Evolutionary conservation across 2,329 filamentous ascomycete genomes (phyloP).

Genomic region (Talaromyces marneffei): DNA sequence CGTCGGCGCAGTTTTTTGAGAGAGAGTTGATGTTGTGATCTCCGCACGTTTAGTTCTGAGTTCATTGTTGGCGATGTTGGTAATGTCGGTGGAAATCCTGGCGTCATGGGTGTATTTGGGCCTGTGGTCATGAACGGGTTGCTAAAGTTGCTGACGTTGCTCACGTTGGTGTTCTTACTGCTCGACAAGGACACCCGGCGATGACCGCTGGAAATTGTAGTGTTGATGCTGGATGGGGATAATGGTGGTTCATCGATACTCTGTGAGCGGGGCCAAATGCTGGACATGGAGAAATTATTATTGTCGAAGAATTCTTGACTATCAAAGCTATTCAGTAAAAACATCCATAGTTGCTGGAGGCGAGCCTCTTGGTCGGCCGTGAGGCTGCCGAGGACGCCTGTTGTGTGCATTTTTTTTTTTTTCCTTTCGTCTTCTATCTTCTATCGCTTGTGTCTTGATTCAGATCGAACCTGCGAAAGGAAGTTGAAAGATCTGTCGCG

Average conservation of each 20-base stretch:
- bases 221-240: slow-evolving; percentile 13
- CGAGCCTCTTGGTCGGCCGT: slow-evolving; percentile 81
- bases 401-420: slow-evolving; percentile 10
- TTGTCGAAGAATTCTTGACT: slow-evolving; percentile 35
- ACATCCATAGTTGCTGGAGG: slow-evolving; percentile 76
- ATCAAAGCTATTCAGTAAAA: slow-evolving; percentile 58
- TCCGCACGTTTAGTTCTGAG: neutral
- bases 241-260: slow-evolving; percentile 10
- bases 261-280: slow-evolving; percentile 1
- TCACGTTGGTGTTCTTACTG: neutral
- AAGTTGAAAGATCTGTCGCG: neutral
- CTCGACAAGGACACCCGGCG: slow-evolving; percentile 7
- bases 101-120: neutral
- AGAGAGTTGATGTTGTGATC: slow-evolving; percentile 2
- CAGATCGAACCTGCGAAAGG: neutral
- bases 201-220: neutral
- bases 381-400: slow-evolving; percentile 74
- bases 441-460: neutral
- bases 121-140: neutral
- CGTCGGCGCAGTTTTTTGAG: slow-evolving; percentile 8
- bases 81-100: neutral
- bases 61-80: neutral
- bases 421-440: no score
- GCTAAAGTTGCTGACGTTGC: neutral
- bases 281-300: slow-evolving; percentile 26